phyloP scores from a whole-genome alignment of 2,329 filamentous ascomycete species.

The Ceratocystis huliohia region DNA sequence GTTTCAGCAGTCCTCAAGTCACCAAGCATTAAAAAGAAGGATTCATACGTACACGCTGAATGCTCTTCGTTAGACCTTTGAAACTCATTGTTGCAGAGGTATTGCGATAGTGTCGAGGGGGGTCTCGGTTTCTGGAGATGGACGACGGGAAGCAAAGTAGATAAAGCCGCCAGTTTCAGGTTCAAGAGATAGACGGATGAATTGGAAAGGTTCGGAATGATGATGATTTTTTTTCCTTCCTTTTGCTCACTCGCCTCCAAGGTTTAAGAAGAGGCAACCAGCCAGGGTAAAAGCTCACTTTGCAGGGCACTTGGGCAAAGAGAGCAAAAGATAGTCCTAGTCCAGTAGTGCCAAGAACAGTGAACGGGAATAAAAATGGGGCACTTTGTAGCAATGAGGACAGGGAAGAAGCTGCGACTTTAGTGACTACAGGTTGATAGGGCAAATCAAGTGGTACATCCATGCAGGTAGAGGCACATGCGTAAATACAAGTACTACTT shows the following conservation, averaged over 20 bases:
- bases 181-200: constrained; percentile 6
- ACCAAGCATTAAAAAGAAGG: neutral
- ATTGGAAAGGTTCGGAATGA: neutral
- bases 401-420: constrained; percentile 4
- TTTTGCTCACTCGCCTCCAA: constrained; percentile 3
- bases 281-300: constrained; percentile 16
- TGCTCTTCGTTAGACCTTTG: constrained; percentile 86
- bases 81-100: constrained; percentile 61
- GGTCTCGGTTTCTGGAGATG: neutral
- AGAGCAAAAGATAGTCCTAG: neutral
- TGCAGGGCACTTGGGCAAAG: neutral
- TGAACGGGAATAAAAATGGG: constrained; percentile 3
- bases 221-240: constrained; percentile 11
- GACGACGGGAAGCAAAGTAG: neutral
- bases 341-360: neutral
- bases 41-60: constrained; percentile 55
- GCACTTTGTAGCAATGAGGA: neutral
- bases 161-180: neutral
- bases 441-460: neutral
- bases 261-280: constrained; percentile 14
- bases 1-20: neutral
- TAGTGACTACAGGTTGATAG: neutral
- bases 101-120: neutral
- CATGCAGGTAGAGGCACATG: neutral
- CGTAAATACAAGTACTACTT: neutral